Base-by-base conservation (phyloP, 495 filamentous ascomycete species). In the Usnea hakonensis region DNA sequence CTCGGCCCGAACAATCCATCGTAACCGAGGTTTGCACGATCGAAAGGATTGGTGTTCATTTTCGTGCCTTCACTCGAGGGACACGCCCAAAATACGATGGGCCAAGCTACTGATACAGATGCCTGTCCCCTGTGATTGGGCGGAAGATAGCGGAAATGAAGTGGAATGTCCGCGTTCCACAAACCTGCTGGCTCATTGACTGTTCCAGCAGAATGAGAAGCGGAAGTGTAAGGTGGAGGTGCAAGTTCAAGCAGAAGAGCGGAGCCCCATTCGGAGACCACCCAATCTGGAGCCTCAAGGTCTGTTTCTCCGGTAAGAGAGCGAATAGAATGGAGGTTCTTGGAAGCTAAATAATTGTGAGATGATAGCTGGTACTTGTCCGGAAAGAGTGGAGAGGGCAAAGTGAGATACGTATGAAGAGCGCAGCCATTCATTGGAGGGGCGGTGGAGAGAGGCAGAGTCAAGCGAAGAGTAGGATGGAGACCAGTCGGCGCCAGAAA, bases 31-130 rank as follows among this genome's bases (percentile, higher is more conserved):
- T 89, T 85, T 32, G 78, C 78, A 21, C 88, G 78, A 72, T 97
- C 94, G 71, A 98, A 98, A 2, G 94, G 94, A 69, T 86, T 96
- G 6, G 77, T 83, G 0, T 80, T 73, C 78, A 95, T 89, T 73
- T 89, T 85, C 1, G 80, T 82, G 30, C 81, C 88, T 48, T 89
- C 87, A 43, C 89, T 84, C 28, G 84, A 82, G 3, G 80, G 78
- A 70, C 94, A 98, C 2, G 91, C 94, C 93, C 93, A 97, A 78
- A 98, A 97, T 2, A 97, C 81, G 3, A 85, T 81, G 5, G 91
- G 95, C 80, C 80, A 86, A 0, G 90, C 87, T 0, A 96, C 74
- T 23, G 81, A 64, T 5, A 84, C 67, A 16, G 64, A 63, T 0
- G 68, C 64, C 17, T 50, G 44, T n/a, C 67, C 65, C 16, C 48